A percentile compares a stretch with the other conserved stretches of the same genome.
phyloP scores from a whole-genome alignment of 805 yeast species.

The Metschnikowia baotianmanensis region DNA sequence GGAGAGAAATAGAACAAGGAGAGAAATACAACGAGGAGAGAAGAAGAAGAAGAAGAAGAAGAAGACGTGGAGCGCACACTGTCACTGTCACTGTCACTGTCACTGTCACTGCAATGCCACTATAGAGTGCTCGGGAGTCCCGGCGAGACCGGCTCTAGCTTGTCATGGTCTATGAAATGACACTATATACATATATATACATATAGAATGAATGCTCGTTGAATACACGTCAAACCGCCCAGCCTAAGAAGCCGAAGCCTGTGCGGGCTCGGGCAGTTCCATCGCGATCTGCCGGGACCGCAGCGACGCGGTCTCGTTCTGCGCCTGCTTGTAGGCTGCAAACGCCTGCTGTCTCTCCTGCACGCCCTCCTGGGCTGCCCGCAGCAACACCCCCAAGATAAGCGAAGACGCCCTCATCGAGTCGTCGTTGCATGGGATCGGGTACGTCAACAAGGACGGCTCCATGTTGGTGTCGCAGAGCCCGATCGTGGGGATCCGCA shows the following conservation, averaged over 20 bases:
- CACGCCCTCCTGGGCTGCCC: slow-evolving; percentile 81
- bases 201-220: slow-evolving; percentile 1
- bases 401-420: slow-evolving; percentile 77
- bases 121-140: too few relatives aligned
- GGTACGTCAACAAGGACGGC: slow-evolving; percentile 85
- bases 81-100: too few relatives aligned
- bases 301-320: slow-evolving; percentile 2
- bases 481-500: slow-evolving; percentile 90
- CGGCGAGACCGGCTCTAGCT: background rate
- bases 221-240: background rate
- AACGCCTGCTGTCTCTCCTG: slow-evolving; percentile 46
- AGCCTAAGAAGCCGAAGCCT: background rate
- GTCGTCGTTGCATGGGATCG: slow-evolving; percentile 96
- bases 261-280: background rate
- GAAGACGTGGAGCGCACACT: too few relatives aligned
- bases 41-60: too few relatives aligned
- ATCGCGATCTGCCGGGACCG: background rate
- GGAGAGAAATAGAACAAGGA: too few relatives aligned
- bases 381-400: slow-evolving; percentile 77
- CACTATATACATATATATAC: slow-evolving; percentile 10
- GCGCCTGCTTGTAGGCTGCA: slow-evolving; percentile 15
- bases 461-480: slow-evolving; percentile 92
- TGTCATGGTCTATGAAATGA: slow-evolving; percentile 3
- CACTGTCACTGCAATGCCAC: too few relatives aligned
- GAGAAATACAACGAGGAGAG: too few relatives aligned